These are phyloP conservation scores for Hanseniaspora thailandica DNA, from an alignment of 805 yeast species.

Conservation along the genomic window DNA sequence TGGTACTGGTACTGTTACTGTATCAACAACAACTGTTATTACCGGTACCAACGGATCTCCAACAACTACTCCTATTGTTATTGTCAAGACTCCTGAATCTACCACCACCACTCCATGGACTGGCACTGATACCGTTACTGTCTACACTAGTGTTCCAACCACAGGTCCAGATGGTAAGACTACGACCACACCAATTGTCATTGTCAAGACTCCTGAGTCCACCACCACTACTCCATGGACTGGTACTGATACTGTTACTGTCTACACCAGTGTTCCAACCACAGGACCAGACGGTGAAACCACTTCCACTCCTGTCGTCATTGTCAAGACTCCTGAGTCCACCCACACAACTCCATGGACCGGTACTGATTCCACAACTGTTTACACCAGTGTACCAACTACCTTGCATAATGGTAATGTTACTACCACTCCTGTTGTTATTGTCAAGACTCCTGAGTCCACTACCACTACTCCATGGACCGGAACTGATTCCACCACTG, in stretches of 20 bases:
- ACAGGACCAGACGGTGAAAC: too few species aligned
- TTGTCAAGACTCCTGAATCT: background rate
- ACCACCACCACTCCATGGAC: slow-evolving; percentile 1
- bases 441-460: background rate
- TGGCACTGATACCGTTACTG: background rate
- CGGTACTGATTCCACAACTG: too few species aligned
- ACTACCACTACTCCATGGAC: background rate
- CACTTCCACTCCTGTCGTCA: background rate
- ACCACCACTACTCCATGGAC: background rate
- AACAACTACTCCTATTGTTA: background rate
- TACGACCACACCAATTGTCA: slow-evolving; percentile 16
- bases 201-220: slow-evolving; percentile 17
- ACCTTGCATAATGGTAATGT: slow-evolving; percentile 8
- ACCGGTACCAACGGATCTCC: slow-evolving; percentile 1
- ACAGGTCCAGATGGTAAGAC: slow-evolving; percentile 15
- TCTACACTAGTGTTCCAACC: background rate
- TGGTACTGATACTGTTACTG: too few species aligned
- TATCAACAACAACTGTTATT: background rate
- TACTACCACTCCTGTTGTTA: background rate
- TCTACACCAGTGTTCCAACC: too few species aligned
- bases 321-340: background rate
- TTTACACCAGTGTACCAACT: too few species aligned
- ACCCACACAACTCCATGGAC: background rate
- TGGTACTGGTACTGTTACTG: background rate
- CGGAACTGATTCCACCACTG: background rate